phyloP scores from a whole-genome alignment of 1,284 basidiomycete genomes.

The Fomitiporia mediterranea region DNA sequence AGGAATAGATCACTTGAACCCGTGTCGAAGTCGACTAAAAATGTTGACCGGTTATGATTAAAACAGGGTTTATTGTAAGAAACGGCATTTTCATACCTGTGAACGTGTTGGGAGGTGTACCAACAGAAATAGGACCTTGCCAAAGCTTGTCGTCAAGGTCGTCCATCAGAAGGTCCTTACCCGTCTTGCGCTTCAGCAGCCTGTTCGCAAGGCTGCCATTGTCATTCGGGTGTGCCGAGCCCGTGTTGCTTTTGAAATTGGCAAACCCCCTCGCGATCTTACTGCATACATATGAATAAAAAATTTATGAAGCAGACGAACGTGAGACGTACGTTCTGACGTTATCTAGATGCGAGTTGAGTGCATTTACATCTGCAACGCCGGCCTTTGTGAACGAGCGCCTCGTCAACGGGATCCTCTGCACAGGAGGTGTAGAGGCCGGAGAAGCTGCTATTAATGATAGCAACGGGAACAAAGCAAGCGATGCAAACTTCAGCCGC shows the following conservation, averaged over 20 bases:
- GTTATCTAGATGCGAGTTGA: slow-evolving; percentile 12
- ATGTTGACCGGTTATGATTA: too few relatives aligned
- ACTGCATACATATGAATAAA: too few relatives aligned
- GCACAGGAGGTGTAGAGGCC: background rate
- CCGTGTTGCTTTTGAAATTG: slow-evolving; percentile 18
- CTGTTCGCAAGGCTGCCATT: slow-evolving; percentile 12
- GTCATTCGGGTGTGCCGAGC: slow-evolving; percentile 13
- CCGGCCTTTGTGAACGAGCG: slow-evolving; percentile 20
- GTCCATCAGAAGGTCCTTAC: slow-evolving; percentile 15
- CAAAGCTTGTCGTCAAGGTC: slow-evolving; percentile 19
- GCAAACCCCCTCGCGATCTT: slow-evolving; percentile 18
- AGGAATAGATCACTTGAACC: slow-evolving; percentile 24
- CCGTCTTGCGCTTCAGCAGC: slow-evolving; percentile 14
- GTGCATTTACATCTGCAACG: slow-evolving; percentile 14
- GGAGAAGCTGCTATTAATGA: slow-evolving; percentile 9
- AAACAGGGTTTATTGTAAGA: too few relatives aligned
- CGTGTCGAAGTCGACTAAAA: slow-evolving; percentile 21
- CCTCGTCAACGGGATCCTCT: slow-evolving; percentile 10
- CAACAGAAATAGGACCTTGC: slow-evolving; percentile 18
- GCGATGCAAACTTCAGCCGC: slow-evolving; percentile 15
- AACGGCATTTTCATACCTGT: slow-evolving; percentile 6
- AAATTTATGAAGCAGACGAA: too few relatives aligned
- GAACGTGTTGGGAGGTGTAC: slow-evolving; percentile 18
- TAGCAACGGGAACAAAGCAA: slow-evolving; percentile 14
- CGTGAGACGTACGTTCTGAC: slow-evolving; percentile 14